Percentiles rank a stretch among this genome's conserved stretches.
Conservation (phyloP, 345 rosid species). For the Salix viminalis region DNA sequence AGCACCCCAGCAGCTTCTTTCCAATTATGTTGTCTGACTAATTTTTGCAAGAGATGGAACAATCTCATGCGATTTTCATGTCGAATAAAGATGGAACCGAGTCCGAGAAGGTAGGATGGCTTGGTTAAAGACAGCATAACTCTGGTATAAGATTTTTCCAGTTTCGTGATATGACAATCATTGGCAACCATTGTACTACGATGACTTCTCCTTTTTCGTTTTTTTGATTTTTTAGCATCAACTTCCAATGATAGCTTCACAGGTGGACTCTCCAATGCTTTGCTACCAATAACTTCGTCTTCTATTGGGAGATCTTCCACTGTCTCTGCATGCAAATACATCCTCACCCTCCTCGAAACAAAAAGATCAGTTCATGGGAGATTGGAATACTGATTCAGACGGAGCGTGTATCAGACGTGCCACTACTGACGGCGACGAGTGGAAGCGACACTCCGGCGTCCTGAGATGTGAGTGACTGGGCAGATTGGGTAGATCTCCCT, state of each 20-base stretch:
- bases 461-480: no score
- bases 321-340: background rate
- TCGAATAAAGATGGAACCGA: slow-evolving; percentile 25
- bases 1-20: slow-evolving; percentile 61
- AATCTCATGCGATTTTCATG: slow-evolving; percentile 41
- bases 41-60: slow-evolving; percentile 34
- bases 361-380: no score
- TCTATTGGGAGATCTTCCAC: background rate
- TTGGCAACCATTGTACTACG: background rate
- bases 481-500: no score
- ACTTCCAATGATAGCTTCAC: background rate
- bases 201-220: slow-evolving; percentile 14
- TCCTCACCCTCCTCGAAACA: no score
- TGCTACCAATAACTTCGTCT: background rate
- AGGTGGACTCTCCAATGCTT: background rate
- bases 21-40: slow-evolving; percentile 56
- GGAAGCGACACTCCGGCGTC: no score
- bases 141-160: slow-evolving; percentile 32
- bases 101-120: slow-evolving; percentile 53
- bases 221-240: slow-evolving; percentile 1
- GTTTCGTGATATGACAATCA: background rate
- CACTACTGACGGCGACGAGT: no score
- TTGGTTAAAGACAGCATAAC: slow-evolving; percentile 29
- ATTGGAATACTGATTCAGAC: no score
- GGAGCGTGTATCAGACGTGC: no score